Evolutionary conservation across 2,329 filamentous ascomycete species (phyloP).

Genomic region (Ophiostoma pallidulum): DNA sequence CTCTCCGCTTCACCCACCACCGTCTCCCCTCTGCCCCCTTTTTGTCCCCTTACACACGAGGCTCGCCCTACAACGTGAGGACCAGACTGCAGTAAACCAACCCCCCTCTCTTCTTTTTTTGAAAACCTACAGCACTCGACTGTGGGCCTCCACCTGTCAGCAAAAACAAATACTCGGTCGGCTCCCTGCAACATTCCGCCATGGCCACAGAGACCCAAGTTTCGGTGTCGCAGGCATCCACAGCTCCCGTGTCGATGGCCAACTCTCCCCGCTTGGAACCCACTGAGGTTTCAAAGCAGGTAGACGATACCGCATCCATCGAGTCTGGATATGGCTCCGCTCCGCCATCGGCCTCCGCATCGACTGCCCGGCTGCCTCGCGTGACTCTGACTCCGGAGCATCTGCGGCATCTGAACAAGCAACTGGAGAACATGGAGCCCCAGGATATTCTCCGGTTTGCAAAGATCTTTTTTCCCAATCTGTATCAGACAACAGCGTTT

Average conservation of each 20-base stretch:
- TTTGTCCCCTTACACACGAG: too few species aligned
- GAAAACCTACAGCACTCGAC: neutral
- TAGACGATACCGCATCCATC: conserved; percentile 32
- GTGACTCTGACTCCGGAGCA: conserved; percentile 82
- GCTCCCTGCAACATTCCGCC: neutral
- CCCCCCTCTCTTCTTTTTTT: neutral
- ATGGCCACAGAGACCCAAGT: conserved; percentile 1
- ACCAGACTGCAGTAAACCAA: too few species aligned
- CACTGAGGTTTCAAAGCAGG: conserved; percentile 32
- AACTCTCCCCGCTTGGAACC: conserved; percentile 27
- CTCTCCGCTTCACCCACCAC: too few species aligned
- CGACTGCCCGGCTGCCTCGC: conserved; percentile 59
- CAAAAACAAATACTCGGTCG: neutral
- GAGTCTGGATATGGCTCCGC: conserved; percentile 82
- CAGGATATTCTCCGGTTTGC: conserved; percentile 90
- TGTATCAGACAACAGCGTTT: conserved; percentile 81
- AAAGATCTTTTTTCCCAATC: conserved; percentile 78
- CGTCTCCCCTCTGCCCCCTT: neutral
- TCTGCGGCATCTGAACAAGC: conserved; percentile 80
- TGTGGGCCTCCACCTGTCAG: neutral
- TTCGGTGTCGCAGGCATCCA: neutral
- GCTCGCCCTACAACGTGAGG: too few species aligned
- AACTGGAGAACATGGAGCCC: conserved; percentile 79
- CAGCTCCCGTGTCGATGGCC: conserved; percentile 1
- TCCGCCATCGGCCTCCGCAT: conserved; percentile 37